phyloP scores from a whole-genome alignment of 2,329 filamentous ascomycete genomes.

The Juglanconis sp. region DNA sequence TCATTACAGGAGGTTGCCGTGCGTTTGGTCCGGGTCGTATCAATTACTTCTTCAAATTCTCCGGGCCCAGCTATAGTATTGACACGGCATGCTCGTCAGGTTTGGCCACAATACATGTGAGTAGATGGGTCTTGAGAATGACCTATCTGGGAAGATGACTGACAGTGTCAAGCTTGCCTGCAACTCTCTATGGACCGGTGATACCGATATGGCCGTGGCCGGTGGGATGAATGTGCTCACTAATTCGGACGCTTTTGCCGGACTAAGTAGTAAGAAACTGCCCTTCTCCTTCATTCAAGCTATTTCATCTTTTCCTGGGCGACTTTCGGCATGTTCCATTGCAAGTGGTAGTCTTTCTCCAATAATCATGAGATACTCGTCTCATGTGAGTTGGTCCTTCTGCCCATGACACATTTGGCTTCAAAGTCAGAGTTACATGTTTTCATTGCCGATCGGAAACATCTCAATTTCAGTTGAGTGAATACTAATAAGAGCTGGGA shows the following conservation, averaged over 20 bases:
- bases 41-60: conserved; percentile 40
- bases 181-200: conserved; percentile 58
- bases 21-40: conserved; percentile 50
- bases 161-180: conserved; percentile 31
- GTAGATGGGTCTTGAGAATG: background rate
- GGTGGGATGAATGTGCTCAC: conserved; percentile 62
- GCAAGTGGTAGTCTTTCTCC: no score
- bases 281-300: no score
- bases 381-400: no score
- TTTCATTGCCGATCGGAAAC: no score
- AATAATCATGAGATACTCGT: no score
- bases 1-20: conserved; percentile 45
- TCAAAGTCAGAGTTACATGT: no score
- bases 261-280: conserved; percentile 38
- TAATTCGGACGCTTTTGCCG: conserved; percentile 62
- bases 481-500: no score
- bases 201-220: conserved; percentile 61
- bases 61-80: conserved; percentile 35
- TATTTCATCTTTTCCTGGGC: no score
- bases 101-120: conserved; percentile 16
- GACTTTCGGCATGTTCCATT: no score
- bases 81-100: conserved; percentile 39
- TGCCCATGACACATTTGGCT: no score
- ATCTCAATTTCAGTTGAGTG: no score
- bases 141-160: background rate